Base-by-base conservation (phyloP, 2,329 filamentous ascomycete species). In the Neofusicoccum umdonicola region DNA sequence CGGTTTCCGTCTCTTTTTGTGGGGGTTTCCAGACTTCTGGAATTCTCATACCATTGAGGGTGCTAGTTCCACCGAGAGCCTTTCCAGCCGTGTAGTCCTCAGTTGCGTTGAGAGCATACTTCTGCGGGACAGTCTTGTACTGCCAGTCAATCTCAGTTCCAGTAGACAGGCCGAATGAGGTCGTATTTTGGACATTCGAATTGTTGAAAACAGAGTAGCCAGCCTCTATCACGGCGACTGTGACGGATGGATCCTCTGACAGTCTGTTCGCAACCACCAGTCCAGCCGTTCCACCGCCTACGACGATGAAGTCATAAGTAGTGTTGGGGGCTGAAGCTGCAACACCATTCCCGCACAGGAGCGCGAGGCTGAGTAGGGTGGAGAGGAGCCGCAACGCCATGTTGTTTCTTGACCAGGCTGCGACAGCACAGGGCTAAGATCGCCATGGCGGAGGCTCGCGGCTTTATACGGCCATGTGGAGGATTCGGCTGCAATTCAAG, bases 121-220 rank as follows among this genome's bases (percentile, higher is more conserved):
- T 66, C 64, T 80, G 75, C 17, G 69, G 68, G 1, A 67, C 70
- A 15, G 75, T 78, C 64, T 73, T 41, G 51, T 76, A 78, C 15
- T 70, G 70, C 75, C 73, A 79, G 65, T 78, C 76, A 48, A 79
- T 74, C 1, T 67, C 65, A 2, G 73, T 76, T 11, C 72, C 72
- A 17, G 77, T 74, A 1, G 73, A 70, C 13, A 65, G 58, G 45
- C 69, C 67, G 35, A 62, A 67, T 9, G 68, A 67, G 3, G 60
- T 39, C 6, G 71, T 68, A 1, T 69, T 68, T 1, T 70, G 75
- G 1, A 77, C 74, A 61, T 73, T 72, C 8, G 70, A 67, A 39
- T 76, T 73, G 60, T 69, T 66, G 60, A 69, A 70, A 3, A 71
- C 73, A 2, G 69, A 58, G 58, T 58, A 66, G 15, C 56, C 69